Evolutionary conservation across 2,329 filamentous ascomycete species (phyloP).

Genomic region (Aphanoascus verrucosus): DNA sequence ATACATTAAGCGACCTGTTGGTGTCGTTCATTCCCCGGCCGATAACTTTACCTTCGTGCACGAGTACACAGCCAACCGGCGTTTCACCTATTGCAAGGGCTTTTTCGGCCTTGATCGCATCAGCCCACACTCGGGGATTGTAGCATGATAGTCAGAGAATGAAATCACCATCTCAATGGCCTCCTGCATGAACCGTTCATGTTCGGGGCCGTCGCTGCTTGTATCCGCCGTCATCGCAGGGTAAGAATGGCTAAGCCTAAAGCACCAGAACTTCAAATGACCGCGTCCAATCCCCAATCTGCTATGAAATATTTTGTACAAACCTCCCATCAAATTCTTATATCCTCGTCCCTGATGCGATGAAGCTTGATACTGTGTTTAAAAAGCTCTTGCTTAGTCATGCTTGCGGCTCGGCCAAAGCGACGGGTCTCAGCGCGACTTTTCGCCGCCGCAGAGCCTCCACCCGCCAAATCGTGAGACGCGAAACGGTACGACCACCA

Average conservation of each 20-base stretch:
- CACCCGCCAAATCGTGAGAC: background rate
- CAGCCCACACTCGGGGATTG: background rate
- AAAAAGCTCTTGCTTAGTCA: background rate
- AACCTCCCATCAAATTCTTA: too few relatives aligned
- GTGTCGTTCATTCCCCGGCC: constrained; percentile 94
- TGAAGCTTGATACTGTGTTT: background rate
- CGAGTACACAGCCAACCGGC: constrained; percentile 90
- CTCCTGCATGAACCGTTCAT: constrained; percentile 66
- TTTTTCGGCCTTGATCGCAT: constrained; percentile 56
- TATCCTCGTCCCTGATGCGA: background rate
- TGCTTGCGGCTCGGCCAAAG: constrained; percentile 3
- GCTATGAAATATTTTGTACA: background rate
- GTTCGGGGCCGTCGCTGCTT: constrained; percentile 19
- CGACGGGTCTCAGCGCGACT: constrained; percentile 1
- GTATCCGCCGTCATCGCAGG: background rate
- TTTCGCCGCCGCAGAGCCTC: background rate
- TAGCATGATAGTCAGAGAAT: background rate
- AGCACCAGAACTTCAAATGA: background rate
- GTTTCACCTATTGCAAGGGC: constrained; percentile 83
- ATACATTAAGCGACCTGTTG: constrained; percentile 65
- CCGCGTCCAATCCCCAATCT: background rate
- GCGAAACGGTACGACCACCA: background rate
- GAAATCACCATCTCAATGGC: constrained; percentile 67
- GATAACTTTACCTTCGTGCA: constrained; percentile 67
- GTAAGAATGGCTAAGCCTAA: background rate